Base-by-base conservation (phyloP, 768 basidiomycete species). In the Psilocybe cubensis region DNA sequence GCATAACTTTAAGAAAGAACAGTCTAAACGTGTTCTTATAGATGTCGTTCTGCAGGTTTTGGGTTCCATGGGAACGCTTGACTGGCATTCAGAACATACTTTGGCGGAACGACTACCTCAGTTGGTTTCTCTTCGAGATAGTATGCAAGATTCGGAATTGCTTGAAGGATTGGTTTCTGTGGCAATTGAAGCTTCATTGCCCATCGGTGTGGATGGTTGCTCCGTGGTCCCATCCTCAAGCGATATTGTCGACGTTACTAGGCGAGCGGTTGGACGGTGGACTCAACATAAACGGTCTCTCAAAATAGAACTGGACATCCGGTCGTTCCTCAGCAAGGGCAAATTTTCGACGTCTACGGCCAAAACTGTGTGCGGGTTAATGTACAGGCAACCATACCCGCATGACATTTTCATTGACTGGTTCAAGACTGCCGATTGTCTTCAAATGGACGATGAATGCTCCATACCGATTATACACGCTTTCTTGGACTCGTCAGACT, bases 121-220 rank as follows among this genome's bases (percentile, higher is more conserved):
- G 10, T 72, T 87, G 1, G 58, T 84, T 7, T 61, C 66, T 3
- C 62, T 84, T 27, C 74, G 70, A 17, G 33, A 61, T 4, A 24
- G 72, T 8, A 61, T 82, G 9, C 70, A 74, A 9, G 61, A 68
- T n/a, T 78, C 74, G 14, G 8, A 53, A 1, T 57, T 73, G 2
- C 70, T 86, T 0, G 83, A 87, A 40, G 72, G 77, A 8, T 67
- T 87, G 57, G 73, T 87, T 20, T 78, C 82, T 2, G 62, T 63
- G 3, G 70, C 76, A 0, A 57, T 84, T 3, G 68, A 74, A 14
- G 74, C 76, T 1, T 73, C 73, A 8, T 48, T 82, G 18, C 80
- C 80, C 0, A 59, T 76, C 9, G 70, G 72, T 21, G 60, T 72
- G 44, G 68, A 75, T 33, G 77, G 78, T 10, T 62, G 51, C 40